Evolutionary conservation across 495 filamentous ascomycete species (phyloP), one percentile per base, ranked within the genome.

Genomic region (Lasiosphaeria hispida): DNA sequence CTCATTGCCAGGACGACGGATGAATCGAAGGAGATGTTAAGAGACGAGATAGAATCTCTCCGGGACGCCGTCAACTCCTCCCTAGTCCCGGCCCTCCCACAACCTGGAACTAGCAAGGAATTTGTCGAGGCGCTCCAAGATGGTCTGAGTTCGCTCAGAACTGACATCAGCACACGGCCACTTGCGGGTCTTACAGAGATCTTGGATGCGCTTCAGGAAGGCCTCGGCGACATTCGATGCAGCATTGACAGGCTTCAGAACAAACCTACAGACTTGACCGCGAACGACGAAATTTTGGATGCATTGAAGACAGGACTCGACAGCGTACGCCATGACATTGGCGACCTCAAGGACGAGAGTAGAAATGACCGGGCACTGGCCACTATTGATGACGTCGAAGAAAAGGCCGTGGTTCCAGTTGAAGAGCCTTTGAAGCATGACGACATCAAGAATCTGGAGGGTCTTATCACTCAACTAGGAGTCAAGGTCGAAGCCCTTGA

Each of bases 401-500:
- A 59, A 10, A 63, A 65, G 6, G 69, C 71, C 1, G 48, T 77
- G 4, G 62, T 76, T 7, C 67, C 71, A 0, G 57, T 65, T 33
- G 69, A 73, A 7, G 75, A 81, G 18, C 71, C 75, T 34, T 60
- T 84, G 33, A 83, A 84, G 52, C 78, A 79, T 9, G 82, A 85
- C 55, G 90, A 92, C 54, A 85, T 96, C 48, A 91, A 93, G 64
- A 87, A 88, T 48, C 81, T 97, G 13, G 92, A 96, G 62, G 73
- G 83, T 36, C 76, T 96, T 54, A 89, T 96, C 56, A 86, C 85
- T 52, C 85, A 95, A 66, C 78, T 97, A 1, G 83, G 88, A 47
- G 82, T 83, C 64, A 96, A 95, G 73, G 83, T 97, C 38, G 90
- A 96, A 57, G 80, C 88, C 4, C 83, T 95, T 52, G 87, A 94